Evolutionary conservation across 768 basidiomycete species (phyloP), one percentile per base, ranked within the genome.

Genomic region (Lactarius trivialis): DNA sequence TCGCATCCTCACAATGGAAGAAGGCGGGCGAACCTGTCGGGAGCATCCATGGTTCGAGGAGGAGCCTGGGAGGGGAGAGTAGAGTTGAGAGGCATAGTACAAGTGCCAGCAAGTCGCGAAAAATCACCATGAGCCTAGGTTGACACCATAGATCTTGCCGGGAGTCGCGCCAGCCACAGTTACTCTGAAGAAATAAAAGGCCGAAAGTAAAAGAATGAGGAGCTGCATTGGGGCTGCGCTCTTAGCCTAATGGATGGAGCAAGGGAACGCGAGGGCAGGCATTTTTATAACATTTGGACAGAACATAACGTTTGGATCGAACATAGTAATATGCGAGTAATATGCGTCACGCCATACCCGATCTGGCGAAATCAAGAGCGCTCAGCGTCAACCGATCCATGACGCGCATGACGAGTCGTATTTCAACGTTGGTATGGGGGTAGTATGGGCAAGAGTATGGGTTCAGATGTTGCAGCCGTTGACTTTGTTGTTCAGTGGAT

Each of bases 41-140:
- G 45, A 89, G 76, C 89, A 91, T 91, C 89, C 89, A 91, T n/a
- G 88, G 68, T 68, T 91, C 89, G 6, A 89, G 71, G 0, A 91
- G 72, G 55, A 91, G 78, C 89, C 89, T 90, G 59, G 11, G 61
- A n/a, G n/a, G n/a, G n/a, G n/a, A n/a, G 37, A 21, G 19, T 5
- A 7, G 30, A n/a, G 5, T 15, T 45, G 64, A 45, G 53, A 53
- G 24, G 53, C 48, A 28, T 53, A 41, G 65, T 30, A 30, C 30
- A 64, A 53, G 39, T 34, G 37, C 15, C 15, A 34, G 12, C 32
- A 28, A 28, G n/a, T 4, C 21, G 15, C 7, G 9, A 3, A 32
- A 55, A 30, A 55, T 67, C 63, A 82, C 84, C 85, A 87, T 58
- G 83, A 83, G 15, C 87, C 85, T 34, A 89, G 69, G 69, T 89